Percentiles rank a stretch among this genome's conserved stretches.
Conservation (phyloP, 1,139 yeast species). For the Yamadazyma trypodendri region DNA sequence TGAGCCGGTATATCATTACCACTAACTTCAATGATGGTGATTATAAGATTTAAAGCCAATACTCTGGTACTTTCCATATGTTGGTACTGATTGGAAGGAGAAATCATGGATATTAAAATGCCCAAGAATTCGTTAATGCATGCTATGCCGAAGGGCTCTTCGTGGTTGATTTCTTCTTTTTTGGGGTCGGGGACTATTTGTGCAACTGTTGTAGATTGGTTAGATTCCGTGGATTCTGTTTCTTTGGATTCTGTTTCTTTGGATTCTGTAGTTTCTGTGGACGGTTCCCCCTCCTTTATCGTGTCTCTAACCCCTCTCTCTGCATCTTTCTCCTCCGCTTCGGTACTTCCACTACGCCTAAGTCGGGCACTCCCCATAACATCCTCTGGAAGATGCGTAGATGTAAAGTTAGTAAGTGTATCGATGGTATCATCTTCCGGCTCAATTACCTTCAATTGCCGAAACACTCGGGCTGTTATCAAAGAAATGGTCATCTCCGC, state of each 20-base stretch:
- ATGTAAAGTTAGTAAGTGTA: slow-evolving; percentile 35
- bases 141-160: slow-evolving; percentile 61
- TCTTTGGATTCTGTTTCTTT: slow-evolving; percentile 1
- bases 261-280: slow-evolving; percentile 6
- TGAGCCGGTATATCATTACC: slow-evolving; percentile 69
- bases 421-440: slow-evolving; percentile 38
- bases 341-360: neutral
- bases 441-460: slow-evolving; percentile 55
- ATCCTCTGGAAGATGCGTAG: slow-evolving; percentile 39
- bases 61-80: slow-evolving; percentile 87
- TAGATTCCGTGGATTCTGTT: neutral
- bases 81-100: slow-evolving; percentile 79
- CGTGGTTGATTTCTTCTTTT: slow-evolving; percentile 11
- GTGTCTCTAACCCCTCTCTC: neutral
- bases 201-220: too few species aligned
- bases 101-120: slow-evolving; percentile 76
- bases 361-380: slow-evolving; percentile 39
- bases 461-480: slow-evolving; percentile 68
- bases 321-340: slow-evolving; percentile 1
- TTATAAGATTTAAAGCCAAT: slow-evolving; percentile 74
- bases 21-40: slow-evolving; percentile 78
- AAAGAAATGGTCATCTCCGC: slow-evolving; percentile 84
- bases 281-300: slow-evolving; percentile 5
- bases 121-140: slow-evolving; percentile 70
- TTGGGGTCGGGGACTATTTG: too few species aligned